Evolutionary conservation across 2,329 filamentous ascomycete genomes (phyloP).

Genomic region (Penicillium brasilianum): DNA sequence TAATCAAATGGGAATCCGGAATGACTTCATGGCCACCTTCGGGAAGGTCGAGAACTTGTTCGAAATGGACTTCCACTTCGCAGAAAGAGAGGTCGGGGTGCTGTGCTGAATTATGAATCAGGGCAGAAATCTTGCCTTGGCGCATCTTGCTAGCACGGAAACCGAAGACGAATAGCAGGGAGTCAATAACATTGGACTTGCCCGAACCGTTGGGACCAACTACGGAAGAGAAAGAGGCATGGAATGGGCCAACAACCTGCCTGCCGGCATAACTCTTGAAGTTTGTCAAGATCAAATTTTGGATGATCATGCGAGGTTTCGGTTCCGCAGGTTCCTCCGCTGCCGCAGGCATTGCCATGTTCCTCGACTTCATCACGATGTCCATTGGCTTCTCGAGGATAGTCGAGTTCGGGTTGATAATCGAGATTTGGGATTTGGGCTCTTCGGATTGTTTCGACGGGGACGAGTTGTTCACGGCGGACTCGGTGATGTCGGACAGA

Average conservation of each 20-base stretch:
- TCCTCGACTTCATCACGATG: conserved; percentile 85
- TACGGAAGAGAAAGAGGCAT: conserved; percentile 95
- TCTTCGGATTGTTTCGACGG: conserved; percentile 49
- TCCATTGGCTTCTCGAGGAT: conserved; percentile 89
- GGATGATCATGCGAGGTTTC: conserved; percentile 88
- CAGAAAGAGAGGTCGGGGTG: conserved; percentile 85
- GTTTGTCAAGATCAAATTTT: conserved; percentile 88
- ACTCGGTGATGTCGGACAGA: conserved; percentile 74
- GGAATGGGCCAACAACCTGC: conserved; percentile 95
- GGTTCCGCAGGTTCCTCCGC: conserved; percentile 76
- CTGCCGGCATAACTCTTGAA: conserved; percentile 98
- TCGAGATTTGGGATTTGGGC: conserved; percentile 59
- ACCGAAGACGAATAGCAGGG: conserved; percentile 96
- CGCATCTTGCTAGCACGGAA: conserved; percentile 99
- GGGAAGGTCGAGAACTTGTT: conserved; percentile 88
- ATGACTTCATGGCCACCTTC: conserved; percentile 76
- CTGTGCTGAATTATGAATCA: conserved; percentile 95
- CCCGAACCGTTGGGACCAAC: conserved; percentile 97
- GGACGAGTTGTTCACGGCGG: conserved; percentile 65
- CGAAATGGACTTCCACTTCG: conserved; percentile 95
- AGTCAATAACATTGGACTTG: conserved; percentile 99
- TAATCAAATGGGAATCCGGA: conserved; percentile 80
- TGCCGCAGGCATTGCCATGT: conserved; percentile 62
- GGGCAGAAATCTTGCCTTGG: conserved; percentile 94
- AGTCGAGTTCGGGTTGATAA: conserved; percentile 76